Conservation (phyloP, 805 yeast genomes). For the Grigorovia humatica region DNA sequence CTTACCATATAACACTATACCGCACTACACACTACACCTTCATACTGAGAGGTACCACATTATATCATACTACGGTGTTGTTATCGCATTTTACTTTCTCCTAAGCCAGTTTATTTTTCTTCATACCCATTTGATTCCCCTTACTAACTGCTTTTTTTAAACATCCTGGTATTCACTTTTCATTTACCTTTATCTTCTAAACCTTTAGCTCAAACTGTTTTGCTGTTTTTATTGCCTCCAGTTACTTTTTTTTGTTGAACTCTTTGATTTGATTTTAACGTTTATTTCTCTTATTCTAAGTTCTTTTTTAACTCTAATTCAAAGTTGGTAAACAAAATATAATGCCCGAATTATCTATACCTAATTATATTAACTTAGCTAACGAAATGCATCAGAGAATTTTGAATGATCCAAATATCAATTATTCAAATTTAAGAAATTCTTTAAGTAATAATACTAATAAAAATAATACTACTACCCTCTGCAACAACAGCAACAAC, state of each 20-base stretch:
- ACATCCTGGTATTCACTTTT: too few species aligned
- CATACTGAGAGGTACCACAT: too few species aligned
- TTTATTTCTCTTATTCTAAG: background rate
- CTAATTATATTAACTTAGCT: background rate
- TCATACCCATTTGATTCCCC: too few species aligned
- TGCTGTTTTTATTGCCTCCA: too few species aligned
- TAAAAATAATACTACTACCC: background rate
- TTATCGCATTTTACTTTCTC: too few species aligned
- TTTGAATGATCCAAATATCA: background rate
- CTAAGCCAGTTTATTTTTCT: too few species aligned
- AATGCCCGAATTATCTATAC: slow-evolving; percentile 2
- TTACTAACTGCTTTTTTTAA: too few species aligned
- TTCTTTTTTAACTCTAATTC: background rate
- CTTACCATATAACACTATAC: background rate
- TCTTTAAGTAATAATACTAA: background rate
- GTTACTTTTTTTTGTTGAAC: too few species aligned
- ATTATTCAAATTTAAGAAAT: background rate
- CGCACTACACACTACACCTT: background rate
- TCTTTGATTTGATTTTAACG: too few species aligned
- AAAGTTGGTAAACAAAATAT: background rate
- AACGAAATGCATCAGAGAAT: background rate
- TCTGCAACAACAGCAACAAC: background rate
- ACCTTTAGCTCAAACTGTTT: too few species aligned
- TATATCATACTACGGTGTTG: too few species aligned
- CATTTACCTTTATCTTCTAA: too few species aligned